phyloP scores from a whole-genome alignment of 1,284 basidiomycete genomes.

The Paramarasmius palmivorus region DNA sequence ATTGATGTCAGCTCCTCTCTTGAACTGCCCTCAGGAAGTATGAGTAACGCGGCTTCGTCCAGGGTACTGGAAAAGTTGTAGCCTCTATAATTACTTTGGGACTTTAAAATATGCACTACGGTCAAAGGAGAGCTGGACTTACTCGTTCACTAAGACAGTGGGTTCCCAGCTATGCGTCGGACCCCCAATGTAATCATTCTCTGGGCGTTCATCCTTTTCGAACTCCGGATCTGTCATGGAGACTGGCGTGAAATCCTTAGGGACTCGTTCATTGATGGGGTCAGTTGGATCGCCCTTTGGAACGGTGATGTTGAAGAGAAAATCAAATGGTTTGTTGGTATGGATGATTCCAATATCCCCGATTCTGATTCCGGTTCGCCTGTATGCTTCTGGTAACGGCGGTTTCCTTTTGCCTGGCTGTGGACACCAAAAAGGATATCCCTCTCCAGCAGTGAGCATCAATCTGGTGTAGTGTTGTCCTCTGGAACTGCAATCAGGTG shows the following conservation, averaged over 20 bases:
- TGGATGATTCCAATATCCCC: conserved; percentile 32
- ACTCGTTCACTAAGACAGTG: background rate
- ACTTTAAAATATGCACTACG: no score
- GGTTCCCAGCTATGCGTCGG: background rate
- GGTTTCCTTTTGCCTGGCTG: conserved; percentile 24
- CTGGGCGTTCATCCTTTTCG: conserved; percentile 9
- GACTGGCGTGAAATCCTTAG: conserved; percentile 13
- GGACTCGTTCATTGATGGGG: no score
- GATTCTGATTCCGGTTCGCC: conserved; percentile 25
- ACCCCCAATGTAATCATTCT: conserved; percentile 5
- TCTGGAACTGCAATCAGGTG: no score
- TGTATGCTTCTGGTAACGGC: conserved; percentile 21
- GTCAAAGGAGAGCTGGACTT: no score
- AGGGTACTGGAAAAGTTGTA: conserved; percentile 6
- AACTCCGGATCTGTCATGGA: conserved; percentile 5
- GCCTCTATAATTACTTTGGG: background rate
- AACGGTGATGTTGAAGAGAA: conserved; percentile 34
- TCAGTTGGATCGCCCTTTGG: conserved; percentile 21
- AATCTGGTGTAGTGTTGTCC: conserved; percentile 7
- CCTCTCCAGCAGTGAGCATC: conserved; percentile 17
- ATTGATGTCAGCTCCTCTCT: conserved; percentile 1
- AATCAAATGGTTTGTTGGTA: conserved; percentile 30
- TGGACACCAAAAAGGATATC: conserved; percentile 33
- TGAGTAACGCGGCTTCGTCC: conserved; percentile 9
- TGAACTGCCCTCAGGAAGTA: conserved; percentile 12